These are phyloP conservation scores for Talaromyces sp. DNA, from an alignment of 2,329 filamentous ascomycete species.

Conservation along the genomic window DNA sequence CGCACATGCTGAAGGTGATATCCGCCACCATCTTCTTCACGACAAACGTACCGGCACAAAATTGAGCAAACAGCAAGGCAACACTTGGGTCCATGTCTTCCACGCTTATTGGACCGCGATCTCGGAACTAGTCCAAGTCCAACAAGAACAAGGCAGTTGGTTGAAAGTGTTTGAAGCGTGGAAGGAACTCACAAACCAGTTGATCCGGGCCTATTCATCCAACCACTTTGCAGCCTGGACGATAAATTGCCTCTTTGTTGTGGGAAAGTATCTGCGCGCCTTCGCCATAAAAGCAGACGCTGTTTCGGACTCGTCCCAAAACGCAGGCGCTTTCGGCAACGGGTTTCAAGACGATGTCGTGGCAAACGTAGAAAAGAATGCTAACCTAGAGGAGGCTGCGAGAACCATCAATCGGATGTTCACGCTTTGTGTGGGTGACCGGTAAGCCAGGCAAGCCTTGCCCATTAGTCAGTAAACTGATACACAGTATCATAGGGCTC, in stretches of 20 bases:
- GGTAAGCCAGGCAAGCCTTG: slow-evolving; percentile 48
- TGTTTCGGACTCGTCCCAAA: slow-evolving; percentile 47
- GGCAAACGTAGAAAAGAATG: slow-evolving; percentile 68
- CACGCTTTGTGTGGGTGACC: slow-evolving; percentile 80
- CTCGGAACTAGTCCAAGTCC: slow-evolving; percentile 64
- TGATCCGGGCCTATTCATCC: slow-evolving; percentile 77
- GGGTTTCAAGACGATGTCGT: slow-evolving; percentile 77
- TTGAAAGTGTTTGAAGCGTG: slow-evolving; percentile 79
- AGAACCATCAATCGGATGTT: slow-evolving; percentile 90
- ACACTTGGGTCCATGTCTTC: slow-evolving; percentile 85
- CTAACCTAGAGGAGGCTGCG: slow-evolving; percentile 85
- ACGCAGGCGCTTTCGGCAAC: slow-evolving; percentile 40
- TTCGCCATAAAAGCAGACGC: slow-evolving; percentile 91
- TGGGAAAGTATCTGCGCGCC: slow-evolving; percentile 76
- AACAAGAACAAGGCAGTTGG: slow-evolving; percentile 58
- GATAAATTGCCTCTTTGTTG: slow-evolving; percentile 80
- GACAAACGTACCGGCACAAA: slow-evolving; percentile 50
- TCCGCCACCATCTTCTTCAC: slow-evolving; percentile 66
- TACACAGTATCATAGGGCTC: slow-evolving; percentile 51
- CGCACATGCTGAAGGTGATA: slow-evolving; percentile 60
- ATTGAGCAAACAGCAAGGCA: slow-evolving; percentile 62
- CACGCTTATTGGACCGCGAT: slow-evolving; percentile 76
- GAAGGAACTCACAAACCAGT: slow-evolving; percentile 72
- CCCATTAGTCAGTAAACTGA: background rate
- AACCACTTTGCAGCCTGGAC: slow-evolving; percentile 81